Evolutionary conservation across 1,284 basidiomycete species (phyloP).

Genomic region (Farysia itapuensis): DNA sequence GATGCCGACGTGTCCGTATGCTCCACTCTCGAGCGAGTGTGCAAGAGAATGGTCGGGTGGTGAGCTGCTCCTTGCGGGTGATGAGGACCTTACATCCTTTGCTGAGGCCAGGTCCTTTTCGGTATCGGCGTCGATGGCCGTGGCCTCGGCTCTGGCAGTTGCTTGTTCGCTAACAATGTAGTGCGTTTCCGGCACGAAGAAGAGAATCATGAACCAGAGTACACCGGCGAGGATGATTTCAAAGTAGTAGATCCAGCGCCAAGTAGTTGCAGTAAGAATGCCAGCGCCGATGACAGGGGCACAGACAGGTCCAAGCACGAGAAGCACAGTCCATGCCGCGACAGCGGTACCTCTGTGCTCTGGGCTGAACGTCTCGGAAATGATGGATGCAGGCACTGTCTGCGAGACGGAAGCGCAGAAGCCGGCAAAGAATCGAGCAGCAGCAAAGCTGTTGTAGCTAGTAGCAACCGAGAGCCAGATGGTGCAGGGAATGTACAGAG

Average conservation of each 20-base stretch:
- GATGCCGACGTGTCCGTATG: constrained; percentile 43
- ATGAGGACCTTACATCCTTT: constrained; percentile 15
- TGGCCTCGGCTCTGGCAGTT: not conserved
- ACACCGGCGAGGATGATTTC: constrained; percentile 52
- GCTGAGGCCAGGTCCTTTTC: constrained; percentile 14
- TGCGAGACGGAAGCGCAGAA: constrained; percentile 26
- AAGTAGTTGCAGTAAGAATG: constrained; percentile 45
- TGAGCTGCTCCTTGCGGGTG: too few species aligned
- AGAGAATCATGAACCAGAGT: constrained; percentile 47
- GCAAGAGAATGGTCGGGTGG: too few species aligned
- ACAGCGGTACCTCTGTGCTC: constrained; percentile 59
- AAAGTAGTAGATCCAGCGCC: constrained; percentile 57
- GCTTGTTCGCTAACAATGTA: constrained; percentile 37
- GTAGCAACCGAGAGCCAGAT: constrained; percentile 56
- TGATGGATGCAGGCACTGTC: constrained; percentile 32
- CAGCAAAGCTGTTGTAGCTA: constrained; percentile 32
- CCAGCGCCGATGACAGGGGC: constrained; percentile 58
- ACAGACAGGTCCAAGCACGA: constrained; percentile 52
- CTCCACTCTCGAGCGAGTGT: constrained; percentile 6
- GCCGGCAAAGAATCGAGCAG: constrained; percentile 40
- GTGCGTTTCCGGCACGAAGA: constrained; percentile 59
- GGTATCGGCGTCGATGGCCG: constrained; percentile 2
- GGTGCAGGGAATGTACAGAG: constrained; percentile 57
- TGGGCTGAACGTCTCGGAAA: constrained; percentile 38
- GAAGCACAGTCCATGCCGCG: constrained; percentile 48